Evolutionary conservation across 192 early-diverging fungal species (phyloP), one percentile per base, ranked within the genome.

Genomic region (Linnemannia elongata): DNA sequence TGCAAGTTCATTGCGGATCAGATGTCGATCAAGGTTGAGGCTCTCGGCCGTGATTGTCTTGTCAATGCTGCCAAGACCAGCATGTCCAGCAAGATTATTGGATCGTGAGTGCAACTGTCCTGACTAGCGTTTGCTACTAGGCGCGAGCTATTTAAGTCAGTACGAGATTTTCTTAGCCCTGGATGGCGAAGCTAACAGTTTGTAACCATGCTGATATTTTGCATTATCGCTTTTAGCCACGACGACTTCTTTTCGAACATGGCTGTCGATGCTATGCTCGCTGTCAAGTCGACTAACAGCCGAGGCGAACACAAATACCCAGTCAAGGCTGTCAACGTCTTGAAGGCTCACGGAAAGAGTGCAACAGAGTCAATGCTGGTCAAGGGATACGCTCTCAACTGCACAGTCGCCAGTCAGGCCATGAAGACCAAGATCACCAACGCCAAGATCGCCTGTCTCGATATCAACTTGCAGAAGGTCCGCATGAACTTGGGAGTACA

Each of bases 391-490:
- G 98, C 99, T 1, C 89, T 99, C 70, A 98, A 99, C 92, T 99
- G 99, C 88, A 99, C 98, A 8, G 96, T 99, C 35, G 97, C 97
- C 35, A 95, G 97, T 71, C 96, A 98, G 90, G 98, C 97, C 57
- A 98, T 99, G 94, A 95, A 95, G 84, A 99, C 95, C 63, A 92
- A 91, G 73, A 91, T 99, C 76, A 90, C 88, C 24, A 94, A 94
- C 77, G 97, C 99, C 63, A 97, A 97, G 90, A 98, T 99, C 91
- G 97, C 98, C 20, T 98, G 97, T 80, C 91, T 99, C 72, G 99
- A 99, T 87, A 98, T 99, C 91, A 99, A 99, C 93, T 93, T 99
- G 69, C 97, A 98, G 90, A 99, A 98, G 91, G 96, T 97, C 18
- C 94, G 98, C 77, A 99, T 99, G 99, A 95, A 97, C 89, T 89